phyloP scores from a whole-genome alignment of 768 basidiomycete genomes.

The Pleurotus salmoneostramineus region DNA sequence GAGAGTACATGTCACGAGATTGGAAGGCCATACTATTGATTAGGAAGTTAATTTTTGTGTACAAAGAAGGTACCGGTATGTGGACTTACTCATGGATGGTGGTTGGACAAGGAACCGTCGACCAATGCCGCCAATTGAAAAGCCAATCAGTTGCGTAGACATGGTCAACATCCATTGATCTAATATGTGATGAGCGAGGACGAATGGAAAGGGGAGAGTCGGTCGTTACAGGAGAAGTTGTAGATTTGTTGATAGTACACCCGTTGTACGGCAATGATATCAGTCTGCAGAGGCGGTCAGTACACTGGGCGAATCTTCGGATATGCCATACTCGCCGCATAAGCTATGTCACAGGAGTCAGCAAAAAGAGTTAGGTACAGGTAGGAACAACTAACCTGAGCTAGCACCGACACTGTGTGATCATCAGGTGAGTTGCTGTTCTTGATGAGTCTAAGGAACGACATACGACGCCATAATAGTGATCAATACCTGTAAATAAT shows the following conservation, averaged over 20 bases:
- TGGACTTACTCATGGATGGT: constrained; percentile 58
- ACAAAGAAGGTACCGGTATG: not conserved
- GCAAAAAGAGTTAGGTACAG: not conserved
- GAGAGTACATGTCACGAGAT: constrained; percentile 67
- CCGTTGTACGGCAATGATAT: constrained; percentile 70
- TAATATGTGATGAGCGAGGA: constrained; percentile 14
- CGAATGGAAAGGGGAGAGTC: not conserved
- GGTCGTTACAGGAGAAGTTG: constrained; percentile 47
- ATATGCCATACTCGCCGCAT: not conserved
- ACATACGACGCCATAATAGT: constrained; percentile 39
- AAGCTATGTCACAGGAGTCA: not conserved
- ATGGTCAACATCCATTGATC: constrained; percentile 82
- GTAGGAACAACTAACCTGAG: constrained; percentile 17
- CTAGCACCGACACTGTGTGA: constrained; percentile 53
- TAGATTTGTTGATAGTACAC: constrained; percentile 68
- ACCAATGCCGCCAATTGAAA: constrained; percentile 71
- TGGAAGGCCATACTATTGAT: constrained; percentile 68
- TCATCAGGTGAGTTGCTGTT: constrained; percentile 14
- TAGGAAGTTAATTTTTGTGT: constrained; percentile 19
- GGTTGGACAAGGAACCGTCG: constrained; percentile 76
- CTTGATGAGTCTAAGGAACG: not conserved
- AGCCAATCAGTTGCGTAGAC: constrained; percentile 75
- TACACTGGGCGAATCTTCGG: not conserved
- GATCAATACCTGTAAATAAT: constrained; percentile 42
- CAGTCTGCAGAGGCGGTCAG: constrained; percentile 30